Percentiles rank a stretch among this genome's conserved stretches.
These are phyloP conservation scores for Hymenoscyphus albidus DNA, from an alignment of 2,329 filamentous ascomycete species.

Conservation along the genomic window DNA sequence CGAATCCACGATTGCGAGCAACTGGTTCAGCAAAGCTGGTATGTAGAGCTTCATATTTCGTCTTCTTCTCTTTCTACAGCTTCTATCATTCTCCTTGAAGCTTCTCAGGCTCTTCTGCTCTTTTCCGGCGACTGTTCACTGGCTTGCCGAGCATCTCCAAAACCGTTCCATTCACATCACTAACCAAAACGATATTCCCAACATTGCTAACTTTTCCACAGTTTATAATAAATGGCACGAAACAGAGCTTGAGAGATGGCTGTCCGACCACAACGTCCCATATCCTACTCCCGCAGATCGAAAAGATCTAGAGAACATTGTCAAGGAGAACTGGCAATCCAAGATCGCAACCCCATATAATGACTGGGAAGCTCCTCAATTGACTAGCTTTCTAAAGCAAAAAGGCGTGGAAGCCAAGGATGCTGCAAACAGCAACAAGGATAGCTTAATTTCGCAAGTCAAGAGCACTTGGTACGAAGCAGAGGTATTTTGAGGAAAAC, in stretches of 20 bases:
- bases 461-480: constrained; percentile 74
- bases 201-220: constrained; percentile 41
- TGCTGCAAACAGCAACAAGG: constrained; percentile 62
- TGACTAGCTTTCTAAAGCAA: constrained; percentile 62
- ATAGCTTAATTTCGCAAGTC: constrained; percentile 65
- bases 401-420: constrained; percentile 70
- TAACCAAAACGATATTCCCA: constrained; percentile 16
- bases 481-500: constrained; percentile 39
- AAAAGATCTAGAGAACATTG: constrained; percentile 88
- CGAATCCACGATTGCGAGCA: constrained; percentile 66
- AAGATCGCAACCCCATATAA: constrained; percentile 73
- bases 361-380: constrained; percentile 68
- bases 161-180: neutral
- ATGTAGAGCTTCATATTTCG: constrained; percentile 38
- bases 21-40: constrained; percentile 86
- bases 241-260: constrained; percentile 95
- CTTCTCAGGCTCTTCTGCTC: neutral
- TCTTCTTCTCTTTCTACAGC: neutral
- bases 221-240: constrained; percentile 99
- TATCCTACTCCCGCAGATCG: constrained; percentile 88
- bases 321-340: constrained; percentile 83
- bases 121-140: neutral
- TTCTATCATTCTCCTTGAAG: constrained; percentile 12
- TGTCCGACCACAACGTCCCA: constrained; percentile 85
- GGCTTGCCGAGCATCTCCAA: neutral